Evolutionary conservation across 345 rosid genomes (phyloP), one percentile per base, ranked within the genome.

Genomic region (Linum trigynum): DNA sequence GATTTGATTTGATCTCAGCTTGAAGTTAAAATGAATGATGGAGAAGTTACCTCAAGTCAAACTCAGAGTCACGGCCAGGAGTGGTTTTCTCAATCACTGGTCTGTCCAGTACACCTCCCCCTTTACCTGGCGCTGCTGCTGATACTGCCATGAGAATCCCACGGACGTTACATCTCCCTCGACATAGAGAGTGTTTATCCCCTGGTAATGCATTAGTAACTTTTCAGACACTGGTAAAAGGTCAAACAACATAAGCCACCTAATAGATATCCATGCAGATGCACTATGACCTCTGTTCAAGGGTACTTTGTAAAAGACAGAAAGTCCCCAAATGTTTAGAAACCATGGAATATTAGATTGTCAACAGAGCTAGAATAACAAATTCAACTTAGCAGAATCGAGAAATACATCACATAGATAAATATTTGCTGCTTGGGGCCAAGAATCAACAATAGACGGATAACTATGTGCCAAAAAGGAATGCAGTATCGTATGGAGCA

Each of bases 61-160:
- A 83, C 80, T 89, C 90, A 59, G 92, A 83, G 72, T 84, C 88
- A 55, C 86, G 96, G 66, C 84, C 88, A 65, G 92, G 92, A 48
- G 79, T 72, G 50, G 87, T 82, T 82, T 71, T 85, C 76, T 87
- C 90, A 69, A 77, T 84, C 55, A 84, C 69, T 9, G 92, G 96
- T 70, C 78, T 89, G 65, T 86, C 96, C 75, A 89, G 74, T 2
- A 88, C 67, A 57, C 89, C 91, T 58, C 84, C 89, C 64, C 88
- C 95, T 82, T 88, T 85, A 76, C 95, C 80, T 41, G 80, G 42
- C 60, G 78, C 77, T 4, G 77, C 62, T 11, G 84, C 77, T 35
- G 83, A 77, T 55, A 83, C 53, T 65, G 82, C 75, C 83, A 83
- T 83, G 72, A 83, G 81, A 72, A 69, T 11, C 42, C 84, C 75